Evolutionary conservation across 371 early-diverging fungal species (phyloP), one percentile per base, ranked within the genome.

Genomic region (Circinella umbellata): DNA sequence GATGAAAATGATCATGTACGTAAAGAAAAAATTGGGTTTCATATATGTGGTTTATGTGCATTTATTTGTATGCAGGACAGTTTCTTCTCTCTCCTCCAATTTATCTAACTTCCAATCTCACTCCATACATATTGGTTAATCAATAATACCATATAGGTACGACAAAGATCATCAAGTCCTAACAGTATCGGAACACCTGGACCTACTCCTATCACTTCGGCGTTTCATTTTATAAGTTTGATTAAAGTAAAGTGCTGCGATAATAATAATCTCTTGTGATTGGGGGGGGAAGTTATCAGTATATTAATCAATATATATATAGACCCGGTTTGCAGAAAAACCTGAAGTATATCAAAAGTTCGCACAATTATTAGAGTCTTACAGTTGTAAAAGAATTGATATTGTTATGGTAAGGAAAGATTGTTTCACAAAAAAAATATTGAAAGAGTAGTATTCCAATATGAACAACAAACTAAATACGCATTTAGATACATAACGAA

Each of bases 1-100:
- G 27, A 95, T 95, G 17, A 94, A 90, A 3, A 94, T 95, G 95
- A 39, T 80, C 86, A 5, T 92, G 94, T n/a, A 85, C 84, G n/a
- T 88, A 89, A 14, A 88, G 27, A 27, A 85, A 11, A 27, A n/a
- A 27, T 15, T 35, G 18, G 27, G 17, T 36, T 17, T 47, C 8
- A n/a, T 36, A n/a, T 4, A 34, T 42, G 46, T 53, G 27, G 39
- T 18, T 17, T 35, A 48, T 39, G 62, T 51, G 47, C 11, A 17
- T 49, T 46, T 11, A 18, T n/a, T 18, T 4, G 5, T 62, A 20
- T 64, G 11, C 10, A 3, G 46, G 20, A 27, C 27, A 27, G 27
- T 27, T 27, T 27, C 27, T 27, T 27, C 27, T 27, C 27, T 27
- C 27, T 27, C 2, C 27, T 27, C 27, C 27, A 27, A 27, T 27